These are phyloP conservation scores for Aechmea fasciata DNA, from an alignment of 176 grass and related monocot species.

Conservation along the genomic window DNA sequence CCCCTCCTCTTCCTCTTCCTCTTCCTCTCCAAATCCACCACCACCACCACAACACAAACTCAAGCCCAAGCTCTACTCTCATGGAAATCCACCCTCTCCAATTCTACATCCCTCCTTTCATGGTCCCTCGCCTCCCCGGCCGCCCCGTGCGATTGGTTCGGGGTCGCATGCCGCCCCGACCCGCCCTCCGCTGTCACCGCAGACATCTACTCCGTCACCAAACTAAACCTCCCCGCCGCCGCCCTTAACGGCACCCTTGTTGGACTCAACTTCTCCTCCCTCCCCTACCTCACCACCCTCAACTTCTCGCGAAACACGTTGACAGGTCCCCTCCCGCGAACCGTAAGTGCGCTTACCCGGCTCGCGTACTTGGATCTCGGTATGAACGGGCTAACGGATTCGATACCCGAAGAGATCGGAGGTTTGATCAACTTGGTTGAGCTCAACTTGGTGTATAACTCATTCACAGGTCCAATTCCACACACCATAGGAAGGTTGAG, in stretches of 20 bases:
- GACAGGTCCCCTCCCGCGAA: not conserved
- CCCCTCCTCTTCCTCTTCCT: not conserved
- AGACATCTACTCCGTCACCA: not conserved
- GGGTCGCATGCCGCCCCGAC: not conserved
- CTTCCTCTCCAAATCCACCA: not conserved
- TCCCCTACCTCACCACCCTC: slow-evolving; percentile 2
- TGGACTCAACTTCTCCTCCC: not conserved
- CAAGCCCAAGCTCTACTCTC: slow-evolving; percentile 9
- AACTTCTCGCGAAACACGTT: not conserved
- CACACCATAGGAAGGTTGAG: slow-evolving; percentile 3
- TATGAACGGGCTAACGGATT: slow-evolving; percentile 14
- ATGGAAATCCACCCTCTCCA: slow-evolving; percentile 15
- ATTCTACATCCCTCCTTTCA: not conserved
- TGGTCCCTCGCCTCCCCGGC: slow-evolving; percentile 9
- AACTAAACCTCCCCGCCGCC: not conserved
- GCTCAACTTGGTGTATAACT: slow-evolving; percentile 23
- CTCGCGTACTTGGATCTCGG: not conserved
- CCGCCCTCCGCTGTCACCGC: too few species aligned
- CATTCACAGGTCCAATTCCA: slow-evolving; percentile 29
- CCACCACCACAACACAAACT: not conserved
- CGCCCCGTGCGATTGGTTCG: slow-evolving; percentile 10
- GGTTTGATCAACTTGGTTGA: slow-evolving; percentile 13
- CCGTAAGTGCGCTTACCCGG: not conserved
- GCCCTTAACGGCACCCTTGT: slow-evolving; percentile 11
- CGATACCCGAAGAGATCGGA: slow-evolving; percentile 28